These are phyloP conservation scores for Petunia secreta DNA, from an alignment of 257 asterid species.

Conservation along the genomic window DNA sequence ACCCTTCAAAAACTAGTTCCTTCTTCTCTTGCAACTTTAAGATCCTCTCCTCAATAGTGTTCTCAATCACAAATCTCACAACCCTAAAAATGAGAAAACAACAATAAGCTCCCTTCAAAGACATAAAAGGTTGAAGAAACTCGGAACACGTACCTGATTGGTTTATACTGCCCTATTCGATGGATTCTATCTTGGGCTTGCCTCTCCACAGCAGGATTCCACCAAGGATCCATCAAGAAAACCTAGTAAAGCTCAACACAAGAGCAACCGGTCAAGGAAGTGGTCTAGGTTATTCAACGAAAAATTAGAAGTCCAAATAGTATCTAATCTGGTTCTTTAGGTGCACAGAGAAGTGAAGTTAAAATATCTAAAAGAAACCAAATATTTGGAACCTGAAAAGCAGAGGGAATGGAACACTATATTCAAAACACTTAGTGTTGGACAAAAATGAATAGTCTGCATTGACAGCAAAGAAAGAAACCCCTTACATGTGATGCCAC, in stretches of 20 bases:
- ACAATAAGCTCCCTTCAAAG: not conserved
- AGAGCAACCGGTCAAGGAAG: conserved; percentile 24
- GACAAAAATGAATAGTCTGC: not conserved
- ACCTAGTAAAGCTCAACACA: conserved; percentile 54
- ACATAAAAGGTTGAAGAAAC: conserved; percentile 3
- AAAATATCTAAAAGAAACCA: conserved; percentile 11
- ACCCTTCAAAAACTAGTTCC: conserved; percentile 98
- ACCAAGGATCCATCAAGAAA: conserved; percentile 99
- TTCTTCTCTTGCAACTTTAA: conserved; percentile 93
- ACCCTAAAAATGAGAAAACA: conserved; percentile 51
- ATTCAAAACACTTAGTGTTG: conserved; percentile 1
- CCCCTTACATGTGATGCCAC: conserved; percentile 86
- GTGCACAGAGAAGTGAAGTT: not conserved
- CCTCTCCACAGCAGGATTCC: conserved; percentile 98
- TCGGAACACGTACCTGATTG: conserved; percentile 57
- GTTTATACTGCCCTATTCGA: conserved; percentile 91
- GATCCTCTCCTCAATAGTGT: conserved; percentile 90
- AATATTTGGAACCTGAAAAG: conserved; percentile 12
- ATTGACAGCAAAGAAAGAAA: conserved; percentile 9
- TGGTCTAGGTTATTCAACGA: conserved; percentile 11
- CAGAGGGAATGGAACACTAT: not conserved
- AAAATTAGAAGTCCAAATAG: conserved; percentile 2
- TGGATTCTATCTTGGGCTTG: conserved; percentile 99
- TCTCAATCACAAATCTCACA: conserved; percentile 82
- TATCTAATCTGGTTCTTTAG: conserved; percentile 19